Evolutionary conservation across 345 rosid genomes (phyloP), one percentile per base, ranked within the genome.

Genomic region (Boechera divaricarpa): DNA sequence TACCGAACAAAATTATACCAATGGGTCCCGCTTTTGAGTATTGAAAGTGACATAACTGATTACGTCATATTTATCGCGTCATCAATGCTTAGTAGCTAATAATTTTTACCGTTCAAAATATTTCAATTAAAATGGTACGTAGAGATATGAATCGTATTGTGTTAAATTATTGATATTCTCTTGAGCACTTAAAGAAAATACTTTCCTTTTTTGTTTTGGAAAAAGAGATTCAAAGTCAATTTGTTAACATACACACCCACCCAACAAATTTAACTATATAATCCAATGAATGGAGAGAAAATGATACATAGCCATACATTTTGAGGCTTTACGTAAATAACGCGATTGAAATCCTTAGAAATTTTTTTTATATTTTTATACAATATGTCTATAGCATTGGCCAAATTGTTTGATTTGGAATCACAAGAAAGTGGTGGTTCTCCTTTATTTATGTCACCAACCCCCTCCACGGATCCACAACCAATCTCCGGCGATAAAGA

Each of bases 391-490:
- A 66, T 49, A 51, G 18, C 26, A 33, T 61, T 44, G 10, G 42
- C 3, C 9, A 44, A 11, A 2, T 18, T n/a, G 63, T 35, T 78
- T 67, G 78, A 67, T 60, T 38, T 60, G 57, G 82, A 79, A 73
- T 79, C 74, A 52, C 77, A 67, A 61, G 66, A 67, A 53, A 79
- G 60, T 24, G 18, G 74, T 73, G 72, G 18, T n/a, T 38, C 72
- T 71, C 52, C 74, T 73, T 67, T 35, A 72, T 72, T 66, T 48
- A 78, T 72, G 81, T 45, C 81, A 71, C 45, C 56, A 36, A 9
- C 29, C 31, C 66, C 59, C 16, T 45, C 77, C 67, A 64, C 53
- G 56, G 47, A 65, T 72, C 70, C 78, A 3, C 58, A 26, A 52
- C 29, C 69, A 18, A 53, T 18, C 73, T 72, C 81, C 70, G 65